Evolutionary conservation across 2,329 filamentous ascomycete species (phyloP).

Genomic region (Thielaviopsis ethacetica): DNA sequence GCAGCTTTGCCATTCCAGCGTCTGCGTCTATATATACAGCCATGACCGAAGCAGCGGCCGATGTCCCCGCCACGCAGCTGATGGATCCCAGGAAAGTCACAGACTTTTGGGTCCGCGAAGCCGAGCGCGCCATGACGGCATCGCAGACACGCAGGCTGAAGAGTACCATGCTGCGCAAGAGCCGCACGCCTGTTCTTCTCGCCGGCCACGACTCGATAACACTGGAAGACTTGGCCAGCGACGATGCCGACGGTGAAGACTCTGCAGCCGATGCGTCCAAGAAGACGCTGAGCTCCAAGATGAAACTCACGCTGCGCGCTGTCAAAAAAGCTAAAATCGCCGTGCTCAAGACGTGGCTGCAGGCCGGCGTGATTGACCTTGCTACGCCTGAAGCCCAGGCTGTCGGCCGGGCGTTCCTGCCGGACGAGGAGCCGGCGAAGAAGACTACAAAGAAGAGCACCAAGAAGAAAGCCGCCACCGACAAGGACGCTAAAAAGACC

Average conservation of each 20-base stretch:
- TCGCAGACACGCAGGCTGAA: not conserved
- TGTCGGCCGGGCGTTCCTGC: not conserved
- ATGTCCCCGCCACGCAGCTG: not conserved
- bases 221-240: not conserved
- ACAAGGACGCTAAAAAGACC: too few relatives aligned
- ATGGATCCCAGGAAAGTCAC: conserved; percentile 4
- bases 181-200: too few relatives aligned
- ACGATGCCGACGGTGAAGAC: not conserved
- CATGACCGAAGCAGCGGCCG: too few relatives aligned
- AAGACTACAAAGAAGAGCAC: not conserved
- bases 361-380: not conserved
- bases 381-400: not conserved
- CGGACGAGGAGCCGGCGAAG: not conserved
- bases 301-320: not conserved
- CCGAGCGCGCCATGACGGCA: not conserved
- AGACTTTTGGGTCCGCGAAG: conserved; percentile 5
- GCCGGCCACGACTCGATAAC: too few relatives aligned
- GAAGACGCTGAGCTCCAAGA: not conserved
- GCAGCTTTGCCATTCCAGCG: not conserved
- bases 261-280: not conserved
- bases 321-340: conserved; percentile 5
- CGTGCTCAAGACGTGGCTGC: conserved; percentile 3
- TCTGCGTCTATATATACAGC: too few relatives aligned
- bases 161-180: not conserved
- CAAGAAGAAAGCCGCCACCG: too few relatives aligned